Evolutionary conservation across 1,284 basidiomycete genomes (phyloP).

Genomic region (Singerocomus rubriflavus): DNA sequence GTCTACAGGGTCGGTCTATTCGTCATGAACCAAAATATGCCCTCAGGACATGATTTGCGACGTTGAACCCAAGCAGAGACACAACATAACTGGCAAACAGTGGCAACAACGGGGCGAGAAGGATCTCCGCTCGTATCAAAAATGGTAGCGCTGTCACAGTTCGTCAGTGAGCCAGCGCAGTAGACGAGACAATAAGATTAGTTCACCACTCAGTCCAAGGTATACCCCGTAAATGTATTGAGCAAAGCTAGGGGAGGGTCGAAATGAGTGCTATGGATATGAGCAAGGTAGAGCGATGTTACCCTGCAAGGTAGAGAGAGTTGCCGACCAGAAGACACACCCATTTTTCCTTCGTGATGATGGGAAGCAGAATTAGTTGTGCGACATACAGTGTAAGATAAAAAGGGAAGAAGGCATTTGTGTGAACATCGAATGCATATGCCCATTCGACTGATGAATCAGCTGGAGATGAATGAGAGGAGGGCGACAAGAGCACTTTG

Average conservation of each 20-base stretch:
- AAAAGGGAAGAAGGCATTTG: conserved; percentile 91
- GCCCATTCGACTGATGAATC: conserved; percentile 85
- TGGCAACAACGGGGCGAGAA: conserved; percentile 83
- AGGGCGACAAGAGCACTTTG: conserved; percentile 64
- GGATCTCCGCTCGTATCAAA: conserved; percentile 80
- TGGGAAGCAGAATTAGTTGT: conserved; percentile 79
- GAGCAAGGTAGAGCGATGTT: conserved; percentile 28
- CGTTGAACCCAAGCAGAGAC: conserved; percentile 86
- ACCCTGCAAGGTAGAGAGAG: conserved; percentile 86
- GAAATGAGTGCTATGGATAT: conserved; percentile 1
- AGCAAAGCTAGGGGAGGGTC: conserved; percentile 50
- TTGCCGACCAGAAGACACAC: conserved; percentile 91
- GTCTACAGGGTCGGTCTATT: conserved; percentile 1
- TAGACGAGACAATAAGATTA: conserved; percentile 6
- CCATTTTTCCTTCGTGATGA: conserved; percentile 84
- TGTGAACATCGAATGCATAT: conserved; percentile 93
- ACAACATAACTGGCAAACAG: conserved; percentile 82
- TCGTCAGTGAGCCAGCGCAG: conserved; percentile 3
- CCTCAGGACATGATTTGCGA: conserved; percentile 73
- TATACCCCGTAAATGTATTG: conserved; percentile 92
- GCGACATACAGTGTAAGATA: conserved; percentile 86
- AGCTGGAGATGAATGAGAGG: conserved; percentile 67
- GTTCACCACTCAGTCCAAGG: conserved; percentile 77
- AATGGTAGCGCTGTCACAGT: conserved; percentile 75
- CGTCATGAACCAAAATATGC: conserved; percentile 71